Base-by-base conservation (phyloP, 306 rosid genomes). In the Prunus dulcis region DNA sequence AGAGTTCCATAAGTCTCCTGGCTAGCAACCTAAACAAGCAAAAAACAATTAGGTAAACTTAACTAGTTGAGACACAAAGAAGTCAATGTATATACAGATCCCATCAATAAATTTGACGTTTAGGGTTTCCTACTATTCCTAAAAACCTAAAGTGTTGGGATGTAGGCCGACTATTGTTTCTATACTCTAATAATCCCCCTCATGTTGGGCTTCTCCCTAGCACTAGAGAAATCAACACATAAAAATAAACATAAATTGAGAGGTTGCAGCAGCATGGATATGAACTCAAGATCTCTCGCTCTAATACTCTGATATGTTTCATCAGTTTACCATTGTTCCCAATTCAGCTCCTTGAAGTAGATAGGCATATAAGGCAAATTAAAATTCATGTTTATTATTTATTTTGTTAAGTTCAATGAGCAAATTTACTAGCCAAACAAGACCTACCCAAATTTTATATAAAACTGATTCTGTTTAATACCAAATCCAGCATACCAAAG, bases 1-100 rank as follows among this genome's bases (percentile, higher is more conserved):
- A 96, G 77, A 77, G 99, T 96, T 77, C 98, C 99, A 81, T 89
- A 92, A 8, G 97, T 96, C 81, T 91, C 97, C 87, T 92, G 99
- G 87, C 93, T 96, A 64, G 99, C 98, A 86, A 96, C 99, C 98
- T 95, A 81, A 51, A 76, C 56, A 83, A 68, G 73, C 51, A 76
- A 82, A 73, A 93, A 76, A 60, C 28, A 74, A 74, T 52, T 76
- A 74, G n/a, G 34, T 47, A 43, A 32, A 17, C 73, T 76, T 32
- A 75, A 20, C 50, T 56, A 64, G 34, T 58, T 62, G 78, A 52
- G 53, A 78, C 11, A 38, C 73, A 30, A 55, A 9, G 49, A 30
- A 78, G 25, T 64, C 51, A 78, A 70, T 53, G 72, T n/a, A 22
- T 69, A 51, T 10, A 84, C 22, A 77, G 55, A 77, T 80, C 50